These are phyloP conservation scores for Haemoproteus tartakovskyi DNA, from an alignment of 169 alveolate species.

Conservation along the genomic window DNA sequence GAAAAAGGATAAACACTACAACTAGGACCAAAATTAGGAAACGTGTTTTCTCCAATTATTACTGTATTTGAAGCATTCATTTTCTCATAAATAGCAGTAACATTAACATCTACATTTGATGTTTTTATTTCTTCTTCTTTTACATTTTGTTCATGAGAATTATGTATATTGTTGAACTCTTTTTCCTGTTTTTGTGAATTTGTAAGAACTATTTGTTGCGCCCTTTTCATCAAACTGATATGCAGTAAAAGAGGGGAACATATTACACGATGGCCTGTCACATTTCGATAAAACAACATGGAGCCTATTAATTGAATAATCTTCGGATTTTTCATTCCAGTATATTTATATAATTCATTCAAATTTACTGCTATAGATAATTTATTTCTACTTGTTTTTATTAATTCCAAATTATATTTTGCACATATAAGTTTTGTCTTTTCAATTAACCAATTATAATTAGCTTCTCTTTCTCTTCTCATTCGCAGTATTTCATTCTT, in stretches of 20 bases:
- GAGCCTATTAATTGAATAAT: slow-evolving; percentile 26
- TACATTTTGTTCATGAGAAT: background rate
- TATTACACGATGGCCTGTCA: slow-evolving; percentile 58
- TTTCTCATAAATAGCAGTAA: background rate
- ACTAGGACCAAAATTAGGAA: slow-evolving; percentile 48
- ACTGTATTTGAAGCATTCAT: too few species aligned
- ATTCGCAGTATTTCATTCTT: slow-evolving; percentile 29
- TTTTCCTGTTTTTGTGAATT: background rate
- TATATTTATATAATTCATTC: slow-evolving; percentile 12
- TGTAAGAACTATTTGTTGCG: background rate
- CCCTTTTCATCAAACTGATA: background rate
- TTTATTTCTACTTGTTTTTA: slow-evolving; percentile 37
- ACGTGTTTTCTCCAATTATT: slow-evolving; percentile 32
- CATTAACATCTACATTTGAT: background rate
- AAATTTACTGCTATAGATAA: slow-evolving; percentile 60
- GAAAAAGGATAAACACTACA: slow-evolving; percentile 44
- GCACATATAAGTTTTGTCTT: slow-evolving; percentile 1
- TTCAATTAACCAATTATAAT: slow-evolving; percentile 26
- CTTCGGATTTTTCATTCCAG: slow-evolving; percentile 11
- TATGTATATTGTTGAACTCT: background rate
- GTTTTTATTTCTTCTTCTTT: background rate
- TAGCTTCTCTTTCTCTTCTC: slow-evolving; percentile 34
- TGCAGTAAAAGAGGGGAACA: slow-evolving; percentile 40
- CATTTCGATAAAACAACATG: slow-evolving; percentile 58
- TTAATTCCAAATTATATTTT: slow-evolving; percentile 31